Percentiles rank a stretch among this genome's conserved stretches.
These are phyloP conservation scores for Scedosporium minutisporum DNA, from an alignment of 2,329 filamentous ascomycete genomes.

Conservation along the genomic window DNA sequence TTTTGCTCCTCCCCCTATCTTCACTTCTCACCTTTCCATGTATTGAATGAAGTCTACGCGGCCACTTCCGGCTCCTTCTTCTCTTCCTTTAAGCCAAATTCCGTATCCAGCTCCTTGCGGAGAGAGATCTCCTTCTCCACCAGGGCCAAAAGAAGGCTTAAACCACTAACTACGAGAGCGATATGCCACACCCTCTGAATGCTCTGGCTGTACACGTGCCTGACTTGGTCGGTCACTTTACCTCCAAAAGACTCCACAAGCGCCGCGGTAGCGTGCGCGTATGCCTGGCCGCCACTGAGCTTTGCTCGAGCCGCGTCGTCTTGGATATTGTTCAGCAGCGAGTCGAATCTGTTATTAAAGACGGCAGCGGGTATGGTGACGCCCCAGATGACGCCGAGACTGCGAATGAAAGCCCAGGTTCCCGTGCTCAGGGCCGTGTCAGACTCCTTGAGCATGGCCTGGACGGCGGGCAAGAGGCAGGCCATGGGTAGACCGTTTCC, in stretches of 20 bases:
- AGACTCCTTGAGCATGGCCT: conserved; percentile 22
- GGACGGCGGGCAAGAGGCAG: conserved; percentile 31
- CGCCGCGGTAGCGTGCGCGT: conserved; percentile 15
- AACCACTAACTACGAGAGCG: conserved; percentile 12
- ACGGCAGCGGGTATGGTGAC: conserved; percentile 32
- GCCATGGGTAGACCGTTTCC: conserved; percentile 33
- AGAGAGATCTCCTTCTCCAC: conserved; percentile 18
- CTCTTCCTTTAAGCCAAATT: conserved; percentile 16
- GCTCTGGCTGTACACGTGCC: conserved; percentile 15
- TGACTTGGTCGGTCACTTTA: conserved; percentile 13
- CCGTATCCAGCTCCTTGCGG: conserved; percentile 17
- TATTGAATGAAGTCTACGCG: not conserved
- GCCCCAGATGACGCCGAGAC: conserved; percentile 33
- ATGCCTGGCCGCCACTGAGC: conserved; percentile 18
- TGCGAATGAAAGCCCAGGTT: conserved; percentile 32
- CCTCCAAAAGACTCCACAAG: conserved; percentile 15
- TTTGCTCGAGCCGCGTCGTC: conserved; percentile 9
- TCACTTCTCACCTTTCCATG: not conserved
- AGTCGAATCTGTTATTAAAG: conserved; percentile 21
- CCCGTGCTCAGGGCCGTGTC: conserved; percentile 26
- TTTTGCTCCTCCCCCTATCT: not conserved
- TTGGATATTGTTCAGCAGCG: conserved; percentile 13
- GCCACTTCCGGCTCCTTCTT: conserved; percentile 5
- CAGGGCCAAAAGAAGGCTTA: conserved; percentile 14
- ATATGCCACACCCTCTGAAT: conserved; percentile 16